Conservation (phyloP, 352 stramenopile genomes). For the Globisporangium iwayamae region DNA sequence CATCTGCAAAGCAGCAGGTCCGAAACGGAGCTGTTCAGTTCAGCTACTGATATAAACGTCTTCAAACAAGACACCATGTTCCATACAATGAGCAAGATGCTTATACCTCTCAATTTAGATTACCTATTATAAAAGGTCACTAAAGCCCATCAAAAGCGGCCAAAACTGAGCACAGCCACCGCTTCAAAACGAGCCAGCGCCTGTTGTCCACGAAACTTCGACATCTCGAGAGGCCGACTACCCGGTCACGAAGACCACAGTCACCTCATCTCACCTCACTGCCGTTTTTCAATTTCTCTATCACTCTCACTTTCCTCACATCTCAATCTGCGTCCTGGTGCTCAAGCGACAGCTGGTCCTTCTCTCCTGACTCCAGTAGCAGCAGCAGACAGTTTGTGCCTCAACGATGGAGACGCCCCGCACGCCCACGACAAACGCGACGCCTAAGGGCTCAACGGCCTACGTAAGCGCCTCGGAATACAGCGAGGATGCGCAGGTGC, state of each 20-base stretch:
- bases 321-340: conserved; percentile 1
- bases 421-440: not conserved
- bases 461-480: not conserved
- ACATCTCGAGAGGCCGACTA: not conserved
- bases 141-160: too few species aligned
- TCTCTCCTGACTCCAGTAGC: not conserved
- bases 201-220: not conserved
- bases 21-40: too few species aligned
- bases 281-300: too few species aligned
- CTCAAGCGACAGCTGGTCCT: not conserved
- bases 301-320: not conserved
- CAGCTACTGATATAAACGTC: too few species aligned
- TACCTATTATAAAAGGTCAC: not conserved
- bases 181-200: not conserved
- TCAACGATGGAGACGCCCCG: not conserved
- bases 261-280: not conserved
- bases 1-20: too few species aligned
- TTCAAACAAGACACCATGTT: too few species aligned
- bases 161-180: not conserved
- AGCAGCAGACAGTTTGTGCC: not conserved
- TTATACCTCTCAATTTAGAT: not conserved
- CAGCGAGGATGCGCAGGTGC: conserved; percentile 11
- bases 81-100: not conserved
- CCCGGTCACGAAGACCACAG: too few species aligned
- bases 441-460: not conserved